These are phyloP conservation scores for Laetiporus sulphureus DNA, from an alignment of 1,284 basidiomycete species.

Conservation along the genomic window DNA sequence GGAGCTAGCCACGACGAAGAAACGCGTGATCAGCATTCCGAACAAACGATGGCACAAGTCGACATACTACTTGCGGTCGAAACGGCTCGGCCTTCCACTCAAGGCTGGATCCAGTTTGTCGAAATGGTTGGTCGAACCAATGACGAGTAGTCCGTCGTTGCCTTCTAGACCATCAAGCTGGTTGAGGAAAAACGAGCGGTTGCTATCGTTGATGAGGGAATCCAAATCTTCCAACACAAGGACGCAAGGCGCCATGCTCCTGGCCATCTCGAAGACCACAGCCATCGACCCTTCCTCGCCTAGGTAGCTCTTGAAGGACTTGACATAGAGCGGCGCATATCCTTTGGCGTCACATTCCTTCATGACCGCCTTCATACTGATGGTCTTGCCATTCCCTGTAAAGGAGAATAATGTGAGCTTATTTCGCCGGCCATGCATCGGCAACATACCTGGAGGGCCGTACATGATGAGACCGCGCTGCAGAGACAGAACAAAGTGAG, in stretches of 20 bases:
- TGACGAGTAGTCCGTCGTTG: slow-evolving; percentile 73
- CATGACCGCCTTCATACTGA: slow-evolving; percentile 72
- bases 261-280: slow-evolving; percentile 58
- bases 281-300: slow-evolving; percentile 69
- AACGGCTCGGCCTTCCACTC: slow-evolving; percentile 71
- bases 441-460: slow-evolving; percentile 62
- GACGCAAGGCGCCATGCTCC: slow-evolving; percentile 64
- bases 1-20: slow-evolving; percentile 34
- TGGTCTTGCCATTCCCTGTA: slow-evolving; percentile 80
- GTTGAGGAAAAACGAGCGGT: slow-evolving; percentile 82
- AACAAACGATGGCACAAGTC: too few species aligned
- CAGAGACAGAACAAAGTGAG: slow-evolving; percentile 1
- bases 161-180: slow-evolving; percentile 70
- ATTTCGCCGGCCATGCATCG: too few species aligned
- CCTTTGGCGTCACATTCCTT: slow-evolving; percentile 55
- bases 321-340: slow-evolving; percentile 71
- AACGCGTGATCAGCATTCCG: not conserved
- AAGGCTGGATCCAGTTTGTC: slow-evolving; percentile 71
- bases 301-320: slow-evolving; percentile 54
- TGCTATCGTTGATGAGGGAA: slow-evolving; percentile 67
- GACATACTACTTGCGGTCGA: slow-evolving; percentile 78
- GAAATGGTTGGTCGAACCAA: slow-evolving; percentile 81
- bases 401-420: too few species aligned
- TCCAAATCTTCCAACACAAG: slow-evolving; percentile 79
- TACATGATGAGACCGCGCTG: slow-evolving; percentile 70